Percentiles rank a stretch among this genome's conserved stretches.
These are phyloP conservation scores for Alternaria triticina DNA, from an alignment of 2,329 filamentous ascomycete species.

Conservation along the genomic window DNA sequence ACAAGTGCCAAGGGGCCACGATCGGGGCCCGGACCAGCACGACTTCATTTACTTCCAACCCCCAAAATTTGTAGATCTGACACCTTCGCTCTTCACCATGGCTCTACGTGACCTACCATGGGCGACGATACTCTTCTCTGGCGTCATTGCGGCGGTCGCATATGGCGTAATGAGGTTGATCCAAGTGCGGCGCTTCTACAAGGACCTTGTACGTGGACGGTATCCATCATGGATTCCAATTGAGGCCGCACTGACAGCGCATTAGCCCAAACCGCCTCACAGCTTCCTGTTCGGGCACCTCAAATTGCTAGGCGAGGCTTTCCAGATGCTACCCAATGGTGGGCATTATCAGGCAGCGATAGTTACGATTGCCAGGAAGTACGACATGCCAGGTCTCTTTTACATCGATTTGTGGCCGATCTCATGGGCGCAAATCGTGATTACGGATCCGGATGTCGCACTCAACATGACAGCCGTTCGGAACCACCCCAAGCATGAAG, in stretches of 20 bases:
- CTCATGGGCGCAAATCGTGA: constrained; percentile 35
- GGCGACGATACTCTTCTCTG: constrained; percentile 15
- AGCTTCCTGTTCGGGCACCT: constrained; percentile 52
- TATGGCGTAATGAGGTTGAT: constrained; percentile 29
- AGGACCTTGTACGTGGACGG: constrained; percentile 25
- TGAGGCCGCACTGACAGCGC: neutral
- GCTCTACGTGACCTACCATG: constrained; percentile 14
- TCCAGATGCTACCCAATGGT: constrained; percentile 41
- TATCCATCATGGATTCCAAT: neutral
- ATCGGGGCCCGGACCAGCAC: neutral
- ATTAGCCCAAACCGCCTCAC: constrained; percentile 51
- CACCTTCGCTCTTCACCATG: constrained; percentile 2
- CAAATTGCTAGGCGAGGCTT: constrained; percentile 46
- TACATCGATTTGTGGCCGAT: constrained; percentile 57
- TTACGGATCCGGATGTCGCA: constrained; percentile 49
- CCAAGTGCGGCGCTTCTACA: constrained; percentile 31
- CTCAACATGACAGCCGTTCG: constrained; percentile 46
- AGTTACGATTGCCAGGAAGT: constrained; percentile 44
- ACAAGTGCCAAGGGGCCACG: neutral
- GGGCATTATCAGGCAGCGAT: constrained; percentile 46
- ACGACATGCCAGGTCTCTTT: constrained; percentile 46
- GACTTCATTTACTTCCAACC: neutral
- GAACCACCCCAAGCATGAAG: constrained; percentile 42
- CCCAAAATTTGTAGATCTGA: neutral
- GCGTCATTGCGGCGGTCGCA: constrained; percentile 15